Evolutionary conservation across 345 rosid species (phyloP).

Genomic region (Cochlearia excelsa): DNA sequence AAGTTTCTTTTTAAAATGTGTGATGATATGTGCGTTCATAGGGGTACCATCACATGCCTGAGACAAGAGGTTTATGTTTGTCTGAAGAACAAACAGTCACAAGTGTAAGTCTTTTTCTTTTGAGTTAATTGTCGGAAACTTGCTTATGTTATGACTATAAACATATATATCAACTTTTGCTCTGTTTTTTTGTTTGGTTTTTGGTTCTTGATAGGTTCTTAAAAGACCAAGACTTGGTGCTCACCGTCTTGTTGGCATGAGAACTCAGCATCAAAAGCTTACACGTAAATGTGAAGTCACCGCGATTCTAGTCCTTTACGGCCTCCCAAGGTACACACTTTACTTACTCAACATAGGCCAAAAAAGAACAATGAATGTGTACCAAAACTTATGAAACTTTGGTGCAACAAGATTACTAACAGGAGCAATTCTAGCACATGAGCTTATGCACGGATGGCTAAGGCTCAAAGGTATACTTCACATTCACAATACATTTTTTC

Average conservation of each 20-base stretch:
- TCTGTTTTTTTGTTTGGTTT: conserved; percentile 12
- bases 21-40: conserved; percentile 19
- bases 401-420: conserved; percentile 66
- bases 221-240: conserved; percentile 69
- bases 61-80: conserved; percentile 93
- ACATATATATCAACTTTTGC: not conserved
- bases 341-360: not conserved
- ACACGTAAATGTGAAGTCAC: conserved; percentile 87
- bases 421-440: conserved; percentile 93
- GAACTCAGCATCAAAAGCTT: conserved; percentile 75
- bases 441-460: conserved; percentile 94
- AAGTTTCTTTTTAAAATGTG: not conserved
- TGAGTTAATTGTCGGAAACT: not conserved
- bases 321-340: conserved; percentile 72
- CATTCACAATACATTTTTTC: not conserved
- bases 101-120: conserved; percentile 51
- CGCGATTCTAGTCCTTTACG: conserved; percentile 92
- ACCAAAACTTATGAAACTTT: conserved; percentile 2
- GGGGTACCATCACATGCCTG: conserved; percentile 97
- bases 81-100: conserved; percentile 94
- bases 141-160: not conserved
- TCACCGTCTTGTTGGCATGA: conserved; percentile 60
- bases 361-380: not conserved
- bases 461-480: conserved; percentile 67
- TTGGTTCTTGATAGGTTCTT: conserved; percentile 43